Conservation (phyloP, 1,139 yeast species). For the Blastobotrys serpentis region DNA sequence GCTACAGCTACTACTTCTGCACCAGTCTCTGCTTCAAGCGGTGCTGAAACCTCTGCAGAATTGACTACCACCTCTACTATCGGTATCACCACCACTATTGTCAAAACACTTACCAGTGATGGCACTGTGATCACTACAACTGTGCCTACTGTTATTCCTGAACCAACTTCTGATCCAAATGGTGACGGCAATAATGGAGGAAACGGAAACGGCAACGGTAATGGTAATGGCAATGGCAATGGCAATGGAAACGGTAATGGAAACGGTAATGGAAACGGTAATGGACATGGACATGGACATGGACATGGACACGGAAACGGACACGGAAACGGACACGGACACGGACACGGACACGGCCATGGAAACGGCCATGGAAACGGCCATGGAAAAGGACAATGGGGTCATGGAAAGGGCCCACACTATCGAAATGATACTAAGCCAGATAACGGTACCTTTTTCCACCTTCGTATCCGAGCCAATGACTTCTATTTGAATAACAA, state of each 20-base stretch:
- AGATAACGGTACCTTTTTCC: neutral
- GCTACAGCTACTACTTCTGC: neutral
- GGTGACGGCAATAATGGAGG: neutral
- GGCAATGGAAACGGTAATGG: no score
- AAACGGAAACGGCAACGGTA: no score
- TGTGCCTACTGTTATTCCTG: neutral
- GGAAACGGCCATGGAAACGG: no score
- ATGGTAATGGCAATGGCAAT: no score
- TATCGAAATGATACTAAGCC: neutral
- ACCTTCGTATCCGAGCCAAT: neutral
- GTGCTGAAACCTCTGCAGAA: no score
- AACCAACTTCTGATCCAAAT: neutral
- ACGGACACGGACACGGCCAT: conserved; percentile 1
- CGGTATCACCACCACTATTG: neutral
- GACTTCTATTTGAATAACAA: conserved; percentile 6
- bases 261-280: no score
- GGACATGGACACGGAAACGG: neutral
- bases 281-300: neutral
- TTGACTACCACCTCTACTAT: neutral
- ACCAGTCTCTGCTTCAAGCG: neutral
- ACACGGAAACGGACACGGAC: neutral
- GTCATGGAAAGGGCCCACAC: conserved; percentile 1
- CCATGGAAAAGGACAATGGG: conserved; percentile 6
- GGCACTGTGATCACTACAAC: neutral
- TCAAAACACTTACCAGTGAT: neutral